Evolutionary conservation across 768 basidiomycete genomes (phyloP), one percentile per base, ranked within the genome.

Genomic region (Rhizopogon vinicolor): DNA sequence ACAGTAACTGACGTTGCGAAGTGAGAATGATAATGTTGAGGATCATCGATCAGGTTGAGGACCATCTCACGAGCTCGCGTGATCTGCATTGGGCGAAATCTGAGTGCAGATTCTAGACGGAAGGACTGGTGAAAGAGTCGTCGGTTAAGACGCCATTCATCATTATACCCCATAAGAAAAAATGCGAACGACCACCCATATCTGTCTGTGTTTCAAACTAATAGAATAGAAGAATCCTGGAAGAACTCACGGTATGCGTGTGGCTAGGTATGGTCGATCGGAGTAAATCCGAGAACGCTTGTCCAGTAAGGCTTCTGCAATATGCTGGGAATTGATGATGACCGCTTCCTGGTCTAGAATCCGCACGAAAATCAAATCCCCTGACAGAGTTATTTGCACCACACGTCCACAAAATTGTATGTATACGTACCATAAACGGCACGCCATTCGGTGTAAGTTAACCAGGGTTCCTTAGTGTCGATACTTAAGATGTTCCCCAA

Each of bases 241-340:
- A 54, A 6, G 12, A 12, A 41, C 22, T 37, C 18, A 54, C 48
- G 22, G 6, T 10, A 44, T 16, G 49, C 78, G 66, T 44, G 80
- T 62, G 22, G 80, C 76, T 55, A 80, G 79, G 45, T 77, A 72
- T 50, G 70, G 69, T 12, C 75, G 62, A 55, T 73, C 74, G 8
- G 75, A 72, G 58, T 74, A 74, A 48, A 67, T 69, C 33, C 66
- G 63, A 12, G 73, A 73, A 7, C 71, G 65, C 53, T 68, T 72
- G 29, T 75, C 72, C 16, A 77, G 62, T 12, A 77, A 56, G 14
- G 74, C 74, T 2, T 56, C 57, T 1, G 67, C 63, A 3, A 65
- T 66, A 31, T 67, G 60, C 37, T 61, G 52, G 3, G 72, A 73
- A 56, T 71, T 75, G 13, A 75, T 58, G 29, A 75, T 53, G 22